Evolutionary conservation across 208 protist species (phyloP).

Genomic region (Crithidia acanthocephali): DNA sequence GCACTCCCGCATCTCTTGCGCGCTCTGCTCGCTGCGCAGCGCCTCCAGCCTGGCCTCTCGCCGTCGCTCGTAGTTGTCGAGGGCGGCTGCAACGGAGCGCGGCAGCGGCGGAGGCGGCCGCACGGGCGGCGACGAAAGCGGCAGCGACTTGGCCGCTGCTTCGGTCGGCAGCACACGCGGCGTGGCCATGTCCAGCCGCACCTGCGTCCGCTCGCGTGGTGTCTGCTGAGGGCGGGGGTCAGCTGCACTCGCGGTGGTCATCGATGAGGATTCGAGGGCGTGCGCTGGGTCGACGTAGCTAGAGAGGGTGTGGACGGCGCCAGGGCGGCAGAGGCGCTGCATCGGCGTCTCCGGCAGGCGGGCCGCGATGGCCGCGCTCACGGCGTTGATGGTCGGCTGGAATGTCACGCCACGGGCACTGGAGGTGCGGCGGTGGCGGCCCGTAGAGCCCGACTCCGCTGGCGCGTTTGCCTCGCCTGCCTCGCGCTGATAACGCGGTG

Average conservation of each 20-base stretch:
- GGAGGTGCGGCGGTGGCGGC: not conserved
- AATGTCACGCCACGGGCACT: conserved; percentile 12
- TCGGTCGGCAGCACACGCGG: not conserved
- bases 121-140: not conserved
- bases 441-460: not conserved
- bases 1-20: conserved; percentile 49
- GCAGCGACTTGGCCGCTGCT: not conserved
- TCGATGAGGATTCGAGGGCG: not conserved
- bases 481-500: conserved; percentile 36
- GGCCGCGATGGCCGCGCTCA: conserved; percentile 71
- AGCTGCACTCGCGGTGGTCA: not conserved
- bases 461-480: not conserved
- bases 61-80: conserved; percentile 52
- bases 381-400: conserved; percentile 68
- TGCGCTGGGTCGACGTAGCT: conserved; percentile 17
- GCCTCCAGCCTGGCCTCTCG: conserved; percentile 41
- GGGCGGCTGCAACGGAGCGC: conserved; percentile 34
- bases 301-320: conserved; percentile 28
- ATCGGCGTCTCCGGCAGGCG: conserved; percentile 50
- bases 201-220: not conserved
- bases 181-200: conserved; percentile 7
- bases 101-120: conserved; percentile 23
- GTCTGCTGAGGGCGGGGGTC: not conserved
- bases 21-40: conserved; percentile 42
- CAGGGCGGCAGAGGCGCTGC: conserved; percentile 49